A percentile compares a stretch with the other conserved stretches of the same genome.
Evolutionary conservation across 371 early-diverging fungal species (phyloP).

Genomic region (Quaeritorhiza haematococci): DNA sequence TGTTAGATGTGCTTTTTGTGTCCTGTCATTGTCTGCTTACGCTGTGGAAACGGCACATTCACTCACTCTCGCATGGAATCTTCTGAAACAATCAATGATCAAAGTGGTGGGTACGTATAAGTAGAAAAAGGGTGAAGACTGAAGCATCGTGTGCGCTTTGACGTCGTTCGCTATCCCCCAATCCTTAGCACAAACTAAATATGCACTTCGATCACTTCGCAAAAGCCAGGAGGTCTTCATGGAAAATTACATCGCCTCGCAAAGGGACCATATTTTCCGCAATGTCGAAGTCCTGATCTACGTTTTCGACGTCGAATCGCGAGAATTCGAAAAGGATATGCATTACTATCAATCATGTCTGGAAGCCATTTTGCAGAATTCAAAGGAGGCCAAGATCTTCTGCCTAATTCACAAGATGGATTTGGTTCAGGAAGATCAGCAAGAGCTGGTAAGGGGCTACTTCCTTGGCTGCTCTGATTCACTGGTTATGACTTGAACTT

Average conservation of each 20-base stretch:
- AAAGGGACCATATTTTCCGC: conserved; percentile 89
- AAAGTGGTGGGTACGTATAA: too few species aligned
- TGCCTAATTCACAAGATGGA: conserved; percentile 97
- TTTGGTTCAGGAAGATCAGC: conserved; percentile 71
- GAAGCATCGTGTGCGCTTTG: too few species aligned
- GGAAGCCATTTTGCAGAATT: conserved; percentile 73
- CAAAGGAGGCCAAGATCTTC: conserved; percentile 87
- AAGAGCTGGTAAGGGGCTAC: conserved; percentile 53
- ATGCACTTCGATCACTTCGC: too few species aligned
- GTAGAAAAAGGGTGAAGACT: too few species aligned
- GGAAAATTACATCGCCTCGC: conserved; percentile 91
- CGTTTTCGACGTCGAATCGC: conserved; percentile 92
- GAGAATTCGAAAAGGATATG: conserved; percentile 86
- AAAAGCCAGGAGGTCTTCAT: conserved; percentile 94
- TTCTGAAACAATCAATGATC: too few species aligned
- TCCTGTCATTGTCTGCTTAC: too few species aligned
- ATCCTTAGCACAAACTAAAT: too few species aligned
- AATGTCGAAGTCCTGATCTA: conserved; percentile 97
- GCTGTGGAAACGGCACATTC: too few species aligned
- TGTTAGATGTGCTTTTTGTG: neutral
- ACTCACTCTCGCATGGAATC: too few species aligned
- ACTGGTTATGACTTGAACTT: neutral
- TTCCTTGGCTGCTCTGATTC: neutral
- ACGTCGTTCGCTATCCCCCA: too few species aligned
- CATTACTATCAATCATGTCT: conserved; percentile 86